Percentiles rank a stretch among this genome's conserved stretches.
These are phyloP conservation scores for Ceratocystis colombiana DNA, from an alignment of 2,329 filamentous ascomycete genomes.

Conservation along the genomic window DNA sequence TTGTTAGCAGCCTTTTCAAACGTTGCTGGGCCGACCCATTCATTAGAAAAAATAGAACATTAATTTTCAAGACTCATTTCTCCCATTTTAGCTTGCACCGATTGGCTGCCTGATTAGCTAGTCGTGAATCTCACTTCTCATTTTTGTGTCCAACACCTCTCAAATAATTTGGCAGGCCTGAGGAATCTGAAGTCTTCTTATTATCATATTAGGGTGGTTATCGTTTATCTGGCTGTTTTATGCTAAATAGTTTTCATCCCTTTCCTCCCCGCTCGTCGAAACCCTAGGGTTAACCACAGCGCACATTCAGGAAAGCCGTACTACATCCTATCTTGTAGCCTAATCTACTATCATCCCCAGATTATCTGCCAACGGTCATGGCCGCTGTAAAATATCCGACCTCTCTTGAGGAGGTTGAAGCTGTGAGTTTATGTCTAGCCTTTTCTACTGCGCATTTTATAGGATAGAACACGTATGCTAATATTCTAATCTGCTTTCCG, in stretches of 20 bases:
- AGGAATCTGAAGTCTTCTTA: too few species aligned
- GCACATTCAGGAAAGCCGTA: background rate
- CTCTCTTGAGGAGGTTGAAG: slow-evolving; percentile 25
- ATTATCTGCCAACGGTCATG: slow-evolving; percentile 14
- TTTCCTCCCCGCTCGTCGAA: background rate
- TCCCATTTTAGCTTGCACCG: background rate
- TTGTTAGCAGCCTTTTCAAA: background rate
- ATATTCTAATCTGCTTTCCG: background rate
- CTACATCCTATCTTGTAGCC: background rate
- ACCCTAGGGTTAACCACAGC: background rate
- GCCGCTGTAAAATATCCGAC: slow-evolving; percentile 17
- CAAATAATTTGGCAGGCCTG: background rate
- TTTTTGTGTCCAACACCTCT: background rate
- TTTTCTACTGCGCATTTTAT: background rate
- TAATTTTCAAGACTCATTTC: background rate
- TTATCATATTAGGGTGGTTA: too few species aligned
- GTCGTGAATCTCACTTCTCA: background rate
- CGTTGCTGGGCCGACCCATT: slow-evolving; percentile 9
- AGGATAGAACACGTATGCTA: background rate
- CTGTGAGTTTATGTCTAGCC: slow-evolving; percentile 17
- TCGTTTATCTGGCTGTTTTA: background rate
- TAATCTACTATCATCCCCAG: background rate
- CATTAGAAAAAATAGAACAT: background rate
- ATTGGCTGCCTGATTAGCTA: background rate
- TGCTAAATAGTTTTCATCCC: background rate